Evolutionary conservation across 2,329 filamentous ascomycete species (phyloP).

Genomic region (Atkinsonella texensis): DNA sequence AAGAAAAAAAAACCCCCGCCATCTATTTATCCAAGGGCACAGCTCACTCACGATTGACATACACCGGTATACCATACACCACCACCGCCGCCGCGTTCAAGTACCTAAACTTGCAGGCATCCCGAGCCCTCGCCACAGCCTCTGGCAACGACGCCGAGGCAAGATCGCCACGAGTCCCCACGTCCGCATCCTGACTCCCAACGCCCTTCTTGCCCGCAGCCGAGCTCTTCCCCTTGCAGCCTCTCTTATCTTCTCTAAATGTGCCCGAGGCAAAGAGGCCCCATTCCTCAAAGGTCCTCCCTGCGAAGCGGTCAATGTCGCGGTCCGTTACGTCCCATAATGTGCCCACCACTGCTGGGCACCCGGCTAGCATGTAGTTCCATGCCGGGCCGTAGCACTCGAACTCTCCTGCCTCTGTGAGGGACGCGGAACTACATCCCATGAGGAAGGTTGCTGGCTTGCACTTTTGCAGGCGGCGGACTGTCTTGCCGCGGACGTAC

Average conservation of each 20-base stretch:
- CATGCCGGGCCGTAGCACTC: conserved; percentile 84
- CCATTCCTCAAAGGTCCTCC: conserved; percentile 72
- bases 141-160: conserved; percentile 52
- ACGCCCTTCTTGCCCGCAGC: background rate
- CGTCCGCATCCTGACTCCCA: conserved; percentile 4
- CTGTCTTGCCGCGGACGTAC: conserved; percentile 76
- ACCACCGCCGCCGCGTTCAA: conserved; percentile 89
- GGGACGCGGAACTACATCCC: conserved; percentile 79
- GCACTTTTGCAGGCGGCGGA: conserved; percentile 67
- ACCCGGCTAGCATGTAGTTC: conserved; percentile 83
- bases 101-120: conserved; percentile 77
- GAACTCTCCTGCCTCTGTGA: conserved; percentile 71
- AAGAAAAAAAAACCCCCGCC: too few relatives aligned
- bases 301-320: conserved; percentile 89
- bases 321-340: conserved; percentile 97
- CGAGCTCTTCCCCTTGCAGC: background rate
- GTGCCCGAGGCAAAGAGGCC: conserved; percentile 50
- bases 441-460: conserved; percentile 73
- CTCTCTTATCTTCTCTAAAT: conserved; percentile 23
- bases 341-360: conserved; percentile 78
- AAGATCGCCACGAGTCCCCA: background rate
- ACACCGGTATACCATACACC: conserved; percentile 91
- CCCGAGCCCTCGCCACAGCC: conserved; percentile 63
- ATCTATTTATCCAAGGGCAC: background rate
- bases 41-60: conserved; percentile 35